phyloP scores from a whole-genome alignment of 768 basidiomycete species.

The Serendipita vermifera region DNA sequence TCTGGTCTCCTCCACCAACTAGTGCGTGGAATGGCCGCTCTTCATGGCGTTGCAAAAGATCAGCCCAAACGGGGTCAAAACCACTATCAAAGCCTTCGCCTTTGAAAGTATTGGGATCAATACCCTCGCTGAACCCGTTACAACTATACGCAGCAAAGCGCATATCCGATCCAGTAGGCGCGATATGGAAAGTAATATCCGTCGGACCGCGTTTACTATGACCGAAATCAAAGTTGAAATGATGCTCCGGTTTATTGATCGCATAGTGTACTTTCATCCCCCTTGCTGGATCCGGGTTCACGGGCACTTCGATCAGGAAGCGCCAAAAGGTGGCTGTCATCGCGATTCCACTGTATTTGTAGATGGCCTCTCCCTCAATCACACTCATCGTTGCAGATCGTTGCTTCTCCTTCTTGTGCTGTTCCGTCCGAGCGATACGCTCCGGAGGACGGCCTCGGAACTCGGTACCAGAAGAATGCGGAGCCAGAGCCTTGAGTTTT shows the following conservation, averaged over 20 bases:
- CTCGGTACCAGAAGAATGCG: not conserved
- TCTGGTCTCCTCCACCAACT: conserved; percentile 90
- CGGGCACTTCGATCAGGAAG: conserved; percentile 72
- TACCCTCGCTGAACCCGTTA: conserved; percentile 38
- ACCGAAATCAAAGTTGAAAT: conserved; percentile 30
- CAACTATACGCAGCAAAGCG: conserved; percentile 64
- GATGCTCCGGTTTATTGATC: conserved; percentile 65
- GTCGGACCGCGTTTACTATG: not conserved
- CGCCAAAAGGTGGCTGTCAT: conserved; percentile 93
- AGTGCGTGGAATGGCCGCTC: conserved; percentile 77
- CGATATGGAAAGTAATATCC: conserved; percentile 55
- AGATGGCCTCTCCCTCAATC: conserved; percentile 3
- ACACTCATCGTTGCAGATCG: not conserved
- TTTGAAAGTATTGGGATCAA: conserved; percentile 77
- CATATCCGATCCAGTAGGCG: conserved; percentile 52
- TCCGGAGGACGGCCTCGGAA: conserved; percentile 5
- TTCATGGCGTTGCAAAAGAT: conserved; percentile 73
- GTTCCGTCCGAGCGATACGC: not conserved
- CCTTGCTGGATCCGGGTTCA: conserved; percentile 30
- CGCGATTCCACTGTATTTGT: not conserved
- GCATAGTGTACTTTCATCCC: conserved; percentile 73
- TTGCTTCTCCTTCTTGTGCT: not conserved
- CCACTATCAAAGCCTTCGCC: conserved; percentile 69
- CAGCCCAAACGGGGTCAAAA: conserved; percentile 87
- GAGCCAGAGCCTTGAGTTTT: not conserved